Percentiles rank a stretch among this genome's conserved stretches.
These are phyloP conservation scores for Gryganskiella cystojenkinii DNA, from an alignment of 192 early-diverging fungal species.

Conservation along the genomic window DNA sequence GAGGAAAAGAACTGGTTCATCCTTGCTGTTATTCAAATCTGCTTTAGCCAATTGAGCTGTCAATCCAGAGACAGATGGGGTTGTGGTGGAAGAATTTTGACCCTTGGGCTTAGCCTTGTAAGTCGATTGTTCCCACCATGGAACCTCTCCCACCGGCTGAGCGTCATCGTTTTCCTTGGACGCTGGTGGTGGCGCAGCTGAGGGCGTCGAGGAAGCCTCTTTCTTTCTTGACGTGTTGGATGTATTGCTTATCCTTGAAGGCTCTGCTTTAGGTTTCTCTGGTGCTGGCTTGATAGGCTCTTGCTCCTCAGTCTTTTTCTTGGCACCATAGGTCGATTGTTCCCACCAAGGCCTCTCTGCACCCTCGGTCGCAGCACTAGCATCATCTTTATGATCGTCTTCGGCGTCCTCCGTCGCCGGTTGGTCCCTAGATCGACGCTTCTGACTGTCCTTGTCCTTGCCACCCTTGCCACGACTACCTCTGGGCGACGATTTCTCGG, in stretches of 20 bases:
- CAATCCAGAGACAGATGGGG: not conserved
- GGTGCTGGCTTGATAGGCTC: not conserved
- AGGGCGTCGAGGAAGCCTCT: not conserved
- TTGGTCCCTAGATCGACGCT: slow-evolving; percentile 24
- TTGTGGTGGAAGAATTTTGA: not conserved
- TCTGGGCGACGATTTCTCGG: slow-evolving; percentile 8
- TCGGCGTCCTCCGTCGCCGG: not conserved
- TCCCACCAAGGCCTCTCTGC: slow-evolving; percentile 43
- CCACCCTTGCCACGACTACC: slow-evolving; percentile 39
- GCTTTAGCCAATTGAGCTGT: not conserved
- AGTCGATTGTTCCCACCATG: slow-evolving; percentile 52
- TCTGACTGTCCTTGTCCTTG: slow-evolving; percentile 39
- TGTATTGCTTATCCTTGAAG: slow-evolving; percentile 5
- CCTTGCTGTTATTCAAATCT: not conserved
- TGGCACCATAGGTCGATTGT: slow-evolving; percentile 36
- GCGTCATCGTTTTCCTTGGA: not conserved
- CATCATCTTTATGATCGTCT: slow-evolving; percentile 4
- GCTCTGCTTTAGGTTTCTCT: not conserved
- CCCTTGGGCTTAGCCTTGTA: slow-evolving; percentile 32
- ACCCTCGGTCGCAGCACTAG: not conserved
- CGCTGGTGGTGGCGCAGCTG: not conserved
- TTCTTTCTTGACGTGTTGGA: not conserved
- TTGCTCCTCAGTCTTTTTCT: slow-evolving; percentile 21
- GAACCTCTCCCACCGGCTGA: slow-evolving; percentile 15
- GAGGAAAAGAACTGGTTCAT: too few relatives aligned